Evolutionary conservation across 305 asterid species (phyloP).

Genomic region (Fraxinus sp.): DNA sequence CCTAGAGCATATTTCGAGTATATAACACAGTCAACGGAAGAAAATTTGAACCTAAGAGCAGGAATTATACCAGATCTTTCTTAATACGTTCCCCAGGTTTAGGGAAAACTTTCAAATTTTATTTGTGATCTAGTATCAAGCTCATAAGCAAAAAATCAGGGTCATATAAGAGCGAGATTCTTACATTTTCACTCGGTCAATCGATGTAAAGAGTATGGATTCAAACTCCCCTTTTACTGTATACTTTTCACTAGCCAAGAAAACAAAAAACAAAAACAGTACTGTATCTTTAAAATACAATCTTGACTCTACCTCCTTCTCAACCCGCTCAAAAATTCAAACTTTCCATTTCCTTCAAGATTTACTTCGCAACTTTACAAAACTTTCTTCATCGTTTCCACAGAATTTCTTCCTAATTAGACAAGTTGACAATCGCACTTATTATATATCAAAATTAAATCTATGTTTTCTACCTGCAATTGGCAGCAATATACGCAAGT

Average conservation of each 20-base stretch:
- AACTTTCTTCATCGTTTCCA: conserved; percentile 12
- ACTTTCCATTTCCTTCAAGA: not conserved
- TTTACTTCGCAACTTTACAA: not conserved
- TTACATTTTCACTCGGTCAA: not conserved
- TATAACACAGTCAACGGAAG: not conserved
- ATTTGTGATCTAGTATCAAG: not conserved
- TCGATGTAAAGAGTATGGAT: not conserved
- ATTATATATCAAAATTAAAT: not conserved
- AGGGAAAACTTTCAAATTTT: not conserved
- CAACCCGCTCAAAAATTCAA: conserved; percentile 14
- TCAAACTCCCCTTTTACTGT: not conserved
- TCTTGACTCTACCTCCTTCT: not conserved
- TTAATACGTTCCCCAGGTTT: not conserved
- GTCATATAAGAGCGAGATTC: not conserved
- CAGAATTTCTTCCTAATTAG: conserved; percentile 3
- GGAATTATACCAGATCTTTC: conserved; percentile 23
- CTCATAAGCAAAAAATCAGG: not conserved
- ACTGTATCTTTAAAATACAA: not conserved
- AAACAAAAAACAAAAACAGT: not conserved
- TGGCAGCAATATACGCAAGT: conserved; percentile 87
- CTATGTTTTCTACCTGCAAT: conserved; percentile 67
- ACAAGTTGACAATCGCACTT: not conserved
- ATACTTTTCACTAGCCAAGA: not conserved
- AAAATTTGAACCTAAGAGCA: conserved; percentile 9
- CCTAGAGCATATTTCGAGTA: not conserved